Base-by-base conservation (phyloP, 1,284 basidiomycete species). In the Anthracocystis setariae region DNA sequence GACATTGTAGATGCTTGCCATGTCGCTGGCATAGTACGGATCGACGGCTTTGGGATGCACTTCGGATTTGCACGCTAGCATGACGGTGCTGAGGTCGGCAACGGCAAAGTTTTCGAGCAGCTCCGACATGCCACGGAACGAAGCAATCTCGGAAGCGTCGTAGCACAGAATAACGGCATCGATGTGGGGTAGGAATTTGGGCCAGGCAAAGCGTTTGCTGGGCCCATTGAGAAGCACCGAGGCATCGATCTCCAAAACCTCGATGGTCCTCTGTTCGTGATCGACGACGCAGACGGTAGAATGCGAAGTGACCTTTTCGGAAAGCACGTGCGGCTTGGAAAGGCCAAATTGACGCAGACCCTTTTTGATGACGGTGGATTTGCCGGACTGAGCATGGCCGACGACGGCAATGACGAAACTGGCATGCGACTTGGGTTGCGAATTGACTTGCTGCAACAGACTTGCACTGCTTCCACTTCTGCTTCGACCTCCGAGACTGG, bases 1-100 rank as follows among this genome's bases (percentile, higher is more conserved):
- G 27, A 79, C 78, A 25, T 76, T 76, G 62, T 76, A 79, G 43
- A 79, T 74, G 45, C 61, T 66, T 5, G 78, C 78, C 75, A 80
- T 77, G 51, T 80, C 78, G 53, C 74, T 74, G 12, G 77, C 78
- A 50, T 79, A 77, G 64, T 73, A 79, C 17, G 78, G 78, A 52
- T 80, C 77, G 46, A 80, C 67, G 13, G 68, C 73, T 46, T 77
- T 79, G 33, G 78, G 77, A 21, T 66, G 50, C 8, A 79, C 70
- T 18, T 80, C 78, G 12, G 78, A 80, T 58, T 80, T 80, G 75
- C 78, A 80, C 1, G 78, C 78, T 0, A 80, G 73, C 77, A 80
- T 79, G 24, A 80, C 77, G 23, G 74, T 80, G 64, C 75, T 74
- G 18, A 80, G 57, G 37, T 69, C 57, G 40, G 63, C 61, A 2